Evolutionary conservation across 148 eudicot species (phyloP).

Genomic region (Camellia lanceoleosa): DNA sequence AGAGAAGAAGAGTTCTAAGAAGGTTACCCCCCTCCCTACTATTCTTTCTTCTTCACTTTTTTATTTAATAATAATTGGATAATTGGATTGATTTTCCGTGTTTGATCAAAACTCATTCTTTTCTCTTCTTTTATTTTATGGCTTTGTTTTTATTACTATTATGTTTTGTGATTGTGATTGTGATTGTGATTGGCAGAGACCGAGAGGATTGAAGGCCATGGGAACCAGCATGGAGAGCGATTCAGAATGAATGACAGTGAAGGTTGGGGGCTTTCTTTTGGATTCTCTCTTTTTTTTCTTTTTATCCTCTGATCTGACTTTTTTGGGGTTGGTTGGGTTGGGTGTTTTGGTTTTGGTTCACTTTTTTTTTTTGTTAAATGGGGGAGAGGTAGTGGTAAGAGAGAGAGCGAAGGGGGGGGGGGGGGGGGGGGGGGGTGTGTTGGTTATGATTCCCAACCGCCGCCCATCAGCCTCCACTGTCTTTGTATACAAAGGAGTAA

Average conservation of each 20-base stretch:
- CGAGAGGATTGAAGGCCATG: slow-evolving; percentile 86
- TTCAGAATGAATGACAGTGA: slow-evolving; percentile 61
- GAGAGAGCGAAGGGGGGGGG: too few relatives aligned
- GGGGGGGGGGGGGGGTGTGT: too few relatives aligned
- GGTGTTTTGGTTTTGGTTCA: too few relatives aligned
- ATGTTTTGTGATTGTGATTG: neutral
- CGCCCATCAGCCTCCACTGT: too few relatives aligned
- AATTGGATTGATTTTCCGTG: neutral
- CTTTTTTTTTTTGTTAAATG: too few relatives aligned
- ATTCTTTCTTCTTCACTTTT: neutral
- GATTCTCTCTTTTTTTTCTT: too few relatives aligned
- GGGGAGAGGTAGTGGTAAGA: too few relatives aligned
- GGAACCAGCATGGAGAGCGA: slow-evolving; percentile 67
- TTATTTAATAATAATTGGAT: neutral
- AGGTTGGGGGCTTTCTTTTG: neutral
- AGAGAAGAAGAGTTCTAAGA: slow-evolving; percentile 67
- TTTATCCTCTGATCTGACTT: too few relatives aligned
- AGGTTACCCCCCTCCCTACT: slow-evolving; percentile 22
- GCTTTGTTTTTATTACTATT: neutral
- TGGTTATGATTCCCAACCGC: too few relatives aligned
- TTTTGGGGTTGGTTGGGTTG: too few relatives aligned
- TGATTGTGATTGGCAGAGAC: slow-evolving; percentile 47
- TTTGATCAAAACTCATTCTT: neutral
- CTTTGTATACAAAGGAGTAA: too few relatives aligned
- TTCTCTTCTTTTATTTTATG: neutral